Evolutionary conservation across 345 rosid species (phyloP), one percentile per base, ranked within the genome.

Genomic region (Acer negundo): DNA sequence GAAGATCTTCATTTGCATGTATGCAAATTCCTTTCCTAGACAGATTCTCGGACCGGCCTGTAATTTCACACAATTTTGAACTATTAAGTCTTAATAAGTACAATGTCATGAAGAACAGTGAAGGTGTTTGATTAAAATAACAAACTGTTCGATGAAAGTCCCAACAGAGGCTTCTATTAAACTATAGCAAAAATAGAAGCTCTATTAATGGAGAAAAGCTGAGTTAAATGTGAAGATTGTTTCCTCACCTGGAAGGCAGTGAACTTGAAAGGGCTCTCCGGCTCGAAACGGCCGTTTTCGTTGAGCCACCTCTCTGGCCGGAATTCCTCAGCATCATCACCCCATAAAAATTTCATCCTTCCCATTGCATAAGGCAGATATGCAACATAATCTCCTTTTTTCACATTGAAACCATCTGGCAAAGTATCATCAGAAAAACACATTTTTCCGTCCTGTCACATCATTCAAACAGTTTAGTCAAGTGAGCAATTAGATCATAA

Each of bases 1-100:
- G 56, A 81, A 44, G 1, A 73, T 74, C 70, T 81, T 78, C 81
- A 78, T 81, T 62, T 79, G 85, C 47, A 78, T 67, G 71, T 76
- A 82, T 12, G 80, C 82, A 53, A 82, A 82, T 47, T 79, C 85
- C 64, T 79, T 82, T 31, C 85, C 85, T 19, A 82, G 62, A 61
- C 85, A 79, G 67, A 79, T 76, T 59, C 82, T 75, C n/a, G 85
- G 85, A 49, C 85, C 85, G 0, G 82, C 82, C 85, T 79, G 67
- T 22, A 6, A 35, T 35, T 42, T 24, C 47, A 56, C 22, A 49
- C 12, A 16, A 70, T 7, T 24, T 35, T 35, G 7, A 70, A 56
- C 1, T 20, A 56, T n/a, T 20, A 56, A 13, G 55, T 49, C 16
- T 13, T 42, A 35, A 35, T 35, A 35, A 35, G 38, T 35, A 35